Evolutionary conservation across 2,329 filamentous ascomycete species (phyloP).

Genomic region (Botrytis porri): DNA sequence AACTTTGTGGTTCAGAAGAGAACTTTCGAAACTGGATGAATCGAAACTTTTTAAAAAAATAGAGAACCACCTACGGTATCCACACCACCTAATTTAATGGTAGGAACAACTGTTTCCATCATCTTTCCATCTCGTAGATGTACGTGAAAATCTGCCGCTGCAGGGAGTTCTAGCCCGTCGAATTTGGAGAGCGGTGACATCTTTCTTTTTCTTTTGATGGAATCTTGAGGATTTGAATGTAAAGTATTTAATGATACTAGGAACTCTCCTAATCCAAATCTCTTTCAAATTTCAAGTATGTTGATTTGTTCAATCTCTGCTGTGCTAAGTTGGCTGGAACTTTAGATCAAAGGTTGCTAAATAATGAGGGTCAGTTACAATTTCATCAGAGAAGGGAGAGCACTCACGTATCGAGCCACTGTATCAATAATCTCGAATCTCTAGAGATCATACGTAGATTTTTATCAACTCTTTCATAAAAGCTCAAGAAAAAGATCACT

Average conservation of each 20-base stretch:
- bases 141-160: conserved; percentile 57
- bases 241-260: not conserved
- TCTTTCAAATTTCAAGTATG: not conserved
- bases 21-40: not conserved
- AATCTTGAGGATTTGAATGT: not conserved
- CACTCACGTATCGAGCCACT: not conserved
- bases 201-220: not conserved
- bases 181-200: conserved; percentile 14
- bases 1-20: not conserved
- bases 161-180: conserved; percentile 50
- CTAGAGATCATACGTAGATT: not conserved
- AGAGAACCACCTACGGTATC: conserved; percentile 45
- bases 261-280: not conserved
- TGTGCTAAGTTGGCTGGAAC: not conserved
- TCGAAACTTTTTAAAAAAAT: not conserved
- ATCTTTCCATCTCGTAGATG: conserved; percentile 43
- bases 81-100: conserved; percentile 60
- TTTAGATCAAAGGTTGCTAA: not conserved
- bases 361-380: not conserved
- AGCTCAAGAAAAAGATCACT: not conserved
- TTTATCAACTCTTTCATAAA: not conserved
- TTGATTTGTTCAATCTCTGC: not conserved
- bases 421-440: not conserved
- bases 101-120: conserved; percentile 55
- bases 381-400: not conserved